Percentiles rank a stretch among this genome's conserved stretches.
phyloP scores from a whole-genome alignment of 129 eudicot genomes.

The Apium graveolens region DNA sequence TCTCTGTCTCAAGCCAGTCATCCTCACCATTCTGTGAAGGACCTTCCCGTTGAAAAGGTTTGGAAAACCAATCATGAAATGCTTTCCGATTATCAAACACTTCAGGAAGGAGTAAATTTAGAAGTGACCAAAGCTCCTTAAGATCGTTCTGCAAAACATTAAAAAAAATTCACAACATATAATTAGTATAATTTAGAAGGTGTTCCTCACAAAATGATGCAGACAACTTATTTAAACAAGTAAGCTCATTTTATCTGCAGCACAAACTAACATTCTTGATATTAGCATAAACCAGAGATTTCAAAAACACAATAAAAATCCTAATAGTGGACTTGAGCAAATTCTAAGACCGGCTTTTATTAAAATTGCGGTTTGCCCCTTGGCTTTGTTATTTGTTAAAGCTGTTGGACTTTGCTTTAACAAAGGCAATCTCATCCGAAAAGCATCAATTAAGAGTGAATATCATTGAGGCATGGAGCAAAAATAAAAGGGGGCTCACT shows the following conservation, averaged over 20 bases:
- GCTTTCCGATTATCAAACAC: slow-evolving; percentile 96
- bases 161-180: not conserved
- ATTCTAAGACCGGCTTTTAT: not conserved
- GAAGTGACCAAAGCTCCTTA: slow-evolving; percentile 93
- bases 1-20: slow-evolving; percentile 99
- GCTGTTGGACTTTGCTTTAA: no score
- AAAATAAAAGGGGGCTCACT: no score
- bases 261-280: not conserved
- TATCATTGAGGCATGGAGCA: no score
- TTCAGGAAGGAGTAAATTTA: slow-evolving; percentile 92
- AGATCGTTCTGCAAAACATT: slow-evolving; percentile 78
- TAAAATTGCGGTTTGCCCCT: no score
- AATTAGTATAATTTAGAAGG: not conserved
- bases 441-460: no score
- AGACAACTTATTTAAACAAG: not conserved
- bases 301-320: not conserved
- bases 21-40: slow-evolving; percentile 68
- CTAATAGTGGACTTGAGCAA: not conserved
- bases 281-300: not conserved
- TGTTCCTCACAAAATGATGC: not conserved
- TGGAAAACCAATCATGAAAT: slow-evolving; percentile 97
- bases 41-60: slow-evolving; percentile 88
- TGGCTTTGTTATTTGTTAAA: no score
- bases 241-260: not conserved
- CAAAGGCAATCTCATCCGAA: no score